Base-by-base conservation (phyloP, 441 rosid species). In the Melastoma candidum region DNA sequence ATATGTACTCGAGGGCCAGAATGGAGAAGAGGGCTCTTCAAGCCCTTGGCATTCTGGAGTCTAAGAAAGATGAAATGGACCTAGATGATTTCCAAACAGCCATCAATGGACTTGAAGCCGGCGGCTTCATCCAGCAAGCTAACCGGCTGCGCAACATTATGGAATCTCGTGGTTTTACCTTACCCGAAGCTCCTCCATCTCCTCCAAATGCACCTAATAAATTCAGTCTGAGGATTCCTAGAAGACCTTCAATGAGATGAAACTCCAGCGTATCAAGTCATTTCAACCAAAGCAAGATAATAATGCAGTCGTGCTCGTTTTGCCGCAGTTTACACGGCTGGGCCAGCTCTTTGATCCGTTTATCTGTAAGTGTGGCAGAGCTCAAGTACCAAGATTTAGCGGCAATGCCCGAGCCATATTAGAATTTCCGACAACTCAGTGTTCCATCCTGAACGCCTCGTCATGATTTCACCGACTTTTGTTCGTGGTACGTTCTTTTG, bases 1-100 rank as follows among this genome's bases (percentile, higher is more conserved):
- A 68, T 69, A 84, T 88, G 87, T 85, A 92, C 61, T 65, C 90
- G 1, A 70, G 71, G 64, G 75, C 74, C 0, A 49, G 70, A 48
- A 43, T 68, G 11, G 95, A 92, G 85, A 88, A 77, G 81, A 88
- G 84, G 82, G 75, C 92, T 53, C 85, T 85, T 51, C 90, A 85
- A 67, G 73, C 81, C 49, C 77, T 85, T 29, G 87, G 87, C 32
- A 79, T 77, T 47, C 61, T 92, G 64, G 95, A 79, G 74, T 66
- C 82, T 47, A 85, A 72, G 81, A 73, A 68, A 68, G 95, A 82
- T 45, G 80, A 81, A 68, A 44, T 92, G 69, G 69, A 60, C 27
- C 50, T 65, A 0, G 22, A 48, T n/a, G 87, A 92, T 36, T 82
- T 88, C 59, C 84, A 78, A 57, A 84, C 70, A 65, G 69, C 78